Conservation (phyloP, 352 stramenopile species). For the Thraustochytrium sp. region DNA sequence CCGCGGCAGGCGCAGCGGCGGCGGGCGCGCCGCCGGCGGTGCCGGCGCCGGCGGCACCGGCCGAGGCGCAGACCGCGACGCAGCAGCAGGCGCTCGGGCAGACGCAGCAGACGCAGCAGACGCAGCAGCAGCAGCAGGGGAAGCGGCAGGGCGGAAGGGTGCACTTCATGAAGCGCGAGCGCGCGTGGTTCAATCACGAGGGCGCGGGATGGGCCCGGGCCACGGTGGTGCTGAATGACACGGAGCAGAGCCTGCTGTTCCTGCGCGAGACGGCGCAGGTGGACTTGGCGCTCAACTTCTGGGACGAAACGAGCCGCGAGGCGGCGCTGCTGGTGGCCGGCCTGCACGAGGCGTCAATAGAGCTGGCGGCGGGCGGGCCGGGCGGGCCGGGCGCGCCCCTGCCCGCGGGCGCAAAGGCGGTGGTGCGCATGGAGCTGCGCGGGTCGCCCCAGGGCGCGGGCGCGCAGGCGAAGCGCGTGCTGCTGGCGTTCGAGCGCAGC, state of each 20-base stretch:
- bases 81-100: no score
- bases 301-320: not conserved
- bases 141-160: no score
- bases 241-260: conserved; percentile 16
- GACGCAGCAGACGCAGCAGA: no score
- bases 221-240: not conserved
- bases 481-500: not conserved
- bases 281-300: not conserved
- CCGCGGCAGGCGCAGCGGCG: not conserved
- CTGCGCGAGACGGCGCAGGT: not conserved
- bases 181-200: not conserved
- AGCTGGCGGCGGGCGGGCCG: not conserved
- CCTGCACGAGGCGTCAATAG: conserved; percentile 26
- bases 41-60: not conserved
- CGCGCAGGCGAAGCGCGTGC: not conserved
- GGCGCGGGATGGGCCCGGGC: not conserved
- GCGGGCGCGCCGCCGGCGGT: not conserved
- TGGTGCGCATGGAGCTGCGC: not conserved
- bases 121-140: no score
- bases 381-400: no score
- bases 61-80: not conserved
- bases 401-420: not conserved
- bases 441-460: not conserved
- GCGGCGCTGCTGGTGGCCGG: not conserved
- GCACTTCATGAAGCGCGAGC: not conserved